These are phyloP conservation scores for Penicillium sp. DNA, from an alignment of 2,329 filamentous ascomycete genomes.

Conservation along the genomic window DNA sequence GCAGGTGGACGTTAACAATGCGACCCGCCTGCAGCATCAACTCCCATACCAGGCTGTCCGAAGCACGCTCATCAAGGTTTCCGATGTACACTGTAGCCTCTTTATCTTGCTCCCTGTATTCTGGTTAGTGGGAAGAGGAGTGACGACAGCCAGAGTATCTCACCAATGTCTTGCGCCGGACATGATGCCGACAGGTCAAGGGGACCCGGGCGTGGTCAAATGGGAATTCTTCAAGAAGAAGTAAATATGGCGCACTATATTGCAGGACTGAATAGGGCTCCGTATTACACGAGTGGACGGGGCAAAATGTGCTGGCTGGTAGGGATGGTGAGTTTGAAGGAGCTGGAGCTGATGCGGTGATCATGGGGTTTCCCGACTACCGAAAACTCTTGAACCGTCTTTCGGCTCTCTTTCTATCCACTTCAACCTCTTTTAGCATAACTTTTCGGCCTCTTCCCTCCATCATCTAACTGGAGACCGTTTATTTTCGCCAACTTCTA, in stretches of 20 bases:
- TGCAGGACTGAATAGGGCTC: background rate
- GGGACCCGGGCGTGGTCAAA: background rate
- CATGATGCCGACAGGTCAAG: slow-evolving; percentile 48
- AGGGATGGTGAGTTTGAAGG: slow-evolving; percentile 6
- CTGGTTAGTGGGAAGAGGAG: slow-evolving; percentile 12
- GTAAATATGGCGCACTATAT: background rate
- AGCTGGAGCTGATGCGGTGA: slow-evolving; percentile 15
- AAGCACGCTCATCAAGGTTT: slow-evolving; percentile 95
- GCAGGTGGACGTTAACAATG: slow-evolving; percentile 96
- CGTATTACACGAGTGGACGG: background rate
- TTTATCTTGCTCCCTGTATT: slow-evolving; percentile 88
- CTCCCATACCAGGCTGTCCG: slow-evolving; percentile 89
- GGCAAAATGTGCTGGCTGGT: background rate
- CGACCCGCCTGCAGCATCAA: slow-evolving; percentile 97
- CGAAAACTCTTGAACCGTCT: slow-evolving; percentile 33
- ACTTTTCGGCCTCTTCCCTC: slow-evolving; percentile 12
- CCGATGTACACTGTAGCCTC: slow-evolving; percentile 97
- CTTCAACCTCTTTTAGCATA: slow-evolving; percentile 6
- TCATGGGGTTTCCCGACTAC: slow-evolving; percentile 25
- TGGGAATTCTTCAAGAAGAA: background rate
- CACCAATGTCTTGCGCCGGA: slow-evolving; percentile 75
- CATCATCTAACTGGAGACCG: background rate
- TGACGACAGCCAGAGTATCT: slow-evolving; percentile 1
- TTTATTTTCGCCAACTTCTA: background rate
- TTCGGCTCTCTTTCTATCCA: slow-evolving; percentile 13